Base-by-base conservation (phyloP, 2,329 filamentous ascomycete genomes). In the Fusarium oligoseptatum region DNA sequence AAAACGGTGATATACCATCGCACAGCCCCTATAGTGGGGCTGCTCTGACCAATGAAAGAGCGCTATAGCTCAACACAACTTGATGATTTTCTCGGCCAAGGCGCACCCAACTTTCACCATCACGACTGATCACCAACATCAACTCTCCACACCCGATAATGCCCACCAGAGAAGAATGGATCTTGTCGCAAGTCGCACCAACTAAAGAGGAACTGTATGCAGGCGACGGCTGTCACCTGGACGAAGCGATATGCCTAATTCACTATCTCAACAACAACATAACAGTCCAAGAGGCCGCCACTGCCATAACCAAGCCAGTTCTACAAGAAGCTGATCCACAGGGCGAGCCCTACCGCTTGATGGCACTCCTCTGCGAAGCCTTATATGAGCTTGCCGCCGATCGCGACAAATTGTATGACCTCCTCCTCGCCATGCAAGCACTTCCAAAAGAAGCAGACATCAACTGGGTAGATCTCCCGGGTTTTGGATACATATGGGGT, bases 241-340 rank as follows among this genome's bases (percentile, higher is more conserved):
- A 73, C 3, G 63, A 73, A 39, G 57, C 48, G 1, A 29, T 73
- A 10, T 15, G 24, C 2, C 24, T 73, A 1, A 34, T 4, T 6
- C 34, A 60, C n/a, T 73, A 73, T n/a, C 67, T 73, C 9, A 56
- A 71, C 8, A 36, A 24, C 2, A 32, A 17, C 0, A 36, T 65
- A 2, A 41, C 12, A 3, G 2, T 8, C 3, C 17, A 60, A 5
- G n/a, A 55, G 2, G 60, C 70, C 7, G 67, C 71, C 6, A 6
- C 24, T 3, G 29, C 56, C 2, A 56, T 73, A 4, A 71, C 66
- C 6, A 27, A 36, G 2, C 36, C 48, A 24, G 6, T 67, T 15
- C 29, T 67, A 17, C 48, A 57, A 12, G 65, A 64, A 22, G 39
- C 6, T 22, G 17, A 62, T 17, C 58, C 64, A 15, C 37, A 27